Evolutionary conservation across 176 grass and related monocot species (phyloP).

Genomic region (Ampelocalamus luodianensis): DNA sequence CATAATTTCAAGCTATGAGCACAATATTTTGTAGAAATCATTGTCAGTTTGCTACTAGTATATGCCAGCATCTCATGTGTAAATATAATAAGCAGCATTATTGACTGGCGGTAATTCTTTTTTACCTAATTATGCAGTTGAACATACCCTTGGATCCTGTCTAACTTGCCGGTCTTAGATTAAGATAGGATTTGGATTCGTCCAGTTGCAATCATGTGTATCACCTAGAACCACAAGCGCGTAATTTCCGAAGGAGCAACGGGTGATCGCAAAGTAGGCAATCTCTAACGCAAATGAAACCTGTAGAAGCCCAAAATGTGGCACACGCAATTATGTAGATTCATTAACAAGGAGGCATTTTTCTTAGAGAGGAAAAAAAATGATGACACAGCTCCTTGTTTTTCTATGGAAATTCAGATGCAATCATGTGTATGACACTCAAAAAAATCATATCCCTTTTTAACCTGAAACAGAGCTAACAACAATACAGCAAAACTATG

Average conservation of each 20-base stretch:
- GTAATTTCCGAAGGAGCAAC: no score
- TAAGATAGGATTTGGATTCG: neutral
- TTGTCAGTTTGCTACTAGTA: neutral
- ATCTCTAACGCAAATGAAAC: no score
- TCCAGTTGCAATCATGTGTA: neutral
- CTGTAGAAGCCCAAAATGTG: no score
- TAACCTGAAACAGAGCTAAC: neutral
- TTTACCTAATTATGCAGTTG: neutral
- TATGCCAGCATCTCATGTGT: neutral
- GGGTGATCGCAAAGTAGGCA: neutral
- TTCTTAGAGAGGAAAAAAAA: no score
- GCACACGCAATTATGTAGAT: no score
- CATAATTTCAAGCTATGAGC: conserved; percentile 24
- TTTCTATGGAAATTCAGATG: neutral
- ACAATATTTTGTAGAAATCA: conserved; percentile 6
- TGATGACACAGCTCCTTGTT: neutral
- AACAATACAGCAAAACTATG: neutral
- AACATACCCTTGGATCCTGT: neutral
- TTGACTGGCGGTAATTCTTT: neutral
- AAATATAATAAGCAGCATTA: neutral
- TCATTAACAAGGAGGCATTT: no score
- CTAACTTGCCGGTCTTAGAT: neutral
- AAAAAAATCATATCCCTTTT: neutral
- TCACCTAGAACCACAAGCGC: neutral
- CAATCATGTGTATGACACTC: neutral